Base-by-base conservation (phyloP, 2,329 filamentous ascomycete genomes). In the Emericellopsis cladophorae region DNA sequence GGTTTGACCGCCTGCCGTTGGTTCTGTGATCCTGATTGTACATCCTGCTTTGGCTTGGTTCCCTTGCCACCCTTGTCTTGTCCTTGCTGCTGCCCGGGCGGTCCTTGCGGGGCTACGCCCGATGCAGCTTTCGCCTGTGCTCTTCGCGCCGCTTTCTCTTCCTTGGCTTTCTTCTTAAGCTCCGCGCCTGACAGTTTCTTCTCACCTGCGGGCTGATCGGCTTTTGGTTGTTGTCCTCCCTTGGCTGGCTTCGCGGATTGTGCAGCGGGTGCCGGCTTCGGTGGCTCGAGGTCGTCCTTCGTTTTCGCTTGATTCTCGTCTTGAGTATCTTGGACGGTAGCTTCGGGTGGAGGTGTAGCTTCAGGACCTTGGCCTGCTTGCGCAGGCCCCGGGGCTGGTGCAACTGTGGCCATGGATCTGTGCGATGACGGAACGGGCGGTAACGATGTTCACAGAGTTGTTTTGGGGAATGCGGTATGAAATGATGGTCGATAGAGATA, bases 161-260 rank as follows among this genome's bases (percentile, higher is more conserved):
- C 89, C 59, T 95, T 90, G 46, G 83, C 82, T 57, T 78, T 80
- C 53, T 89, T 90, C 65, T 96, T 96, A 54, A 94, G 57, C 60
- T 94, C 84, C 16, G 86, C 87, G 31, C 74, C 73, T 2, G 83
- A 78, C 26, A 84, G 66, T 57, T 85, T 84, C 51, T 67, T 67
- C 43, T 65, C 64, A 46, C 48, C 39, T 31, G 44, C 39, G 44
- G 50, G 40, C n/a, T 42, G 39, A 7, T 39, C 42, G 50, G 49
- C 36, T 18, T 31, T 31, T 11, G 43, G 26, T 41, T 41, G 18
- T 31, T 40, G 21, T 44, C 40, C 23, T 40, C 39, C n/a, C 36
- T 41, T 15, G 40, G 42, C 14, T 40, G 40, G 26, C 12, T 29
- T 29, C 26, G 26, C 26, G 26, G 26, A 12, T 29, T 29, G 26